Conservation (phyloP, 2,329 filamentous ascomycete genomes). For the Colletotrichum incanum region DNA sequence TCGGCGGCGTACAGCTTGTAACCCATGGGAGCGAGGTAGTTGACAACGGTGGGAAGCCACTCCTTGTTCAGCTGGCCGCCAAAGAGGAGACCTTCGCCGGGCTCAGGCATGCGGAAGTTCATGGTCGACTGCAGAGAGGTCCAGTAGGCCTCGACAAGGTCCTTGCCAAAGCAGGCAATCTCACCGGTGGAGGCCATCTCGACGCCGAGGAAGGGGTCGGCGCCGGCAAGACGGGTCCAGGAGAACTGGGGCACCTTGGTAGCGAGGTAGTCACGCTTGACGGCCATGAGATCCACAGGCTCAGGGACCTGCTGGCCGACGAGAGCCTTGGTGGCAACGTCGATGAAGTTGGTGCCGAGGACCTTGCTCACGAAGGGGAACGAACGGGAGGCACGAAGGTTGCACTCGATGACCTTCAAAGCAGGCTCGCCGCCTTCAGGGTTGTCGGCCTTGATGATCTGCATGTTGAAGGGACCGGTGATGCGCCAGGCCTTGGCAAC, state of each 20-base stretch:
- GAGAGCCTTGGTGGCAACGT: constrained; percentile 93
- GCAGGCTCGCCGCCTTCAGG: constrained; percentile 81
- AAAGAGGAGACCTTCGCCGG: constrained; percentile 94
- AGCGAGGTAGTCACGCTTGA: constrained; percentile 92
- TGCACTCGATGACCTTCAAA: constrained; percentile 98
- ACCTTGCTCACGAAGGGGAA: constrained; percentile 99
- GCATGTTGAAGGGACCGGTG: constrained; percentile 99
- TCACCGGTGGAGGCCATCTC: constrained; percentile 98
- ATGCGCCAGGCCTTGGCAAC: constrained; percentile 98
- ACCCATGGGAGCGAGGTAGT: constrained; percentile 89
- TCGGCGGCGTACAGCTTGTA: constrained; percentile 96
- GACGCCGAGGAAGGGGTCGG: constrained; percentile 96
- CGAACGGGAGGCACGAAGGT: constrained; percentile 95
- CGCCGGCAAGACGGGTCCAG: constrained; percentile 97
- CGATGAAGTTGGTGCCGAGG: constrained; percentile 96
- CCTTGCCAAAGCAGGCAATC: constrained; percentile 98
- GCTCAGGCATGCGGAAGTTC: constrained; percentile 98
- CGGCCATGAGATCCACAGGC: constrained; percentile 88
- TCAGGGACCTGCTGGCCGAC: constrained; percentile 88
- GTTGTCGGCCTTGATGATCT: constrained; percentile 94
- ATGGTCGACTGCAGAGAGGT: constrained; percentile 95
- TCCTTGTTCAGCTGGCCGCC: constrained; percentile 85
- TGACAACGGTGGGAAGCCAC: constrained; percentile 83
- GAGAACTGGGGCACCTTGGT: constrained; percentile 99
- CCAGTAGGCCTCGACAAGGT: constrained; percentile 98